A percentile compares a stretch with the other conserved stretches of the same genome.
Conservation (phyloP, 805 yeast genomes). For the Yamadazyma kitorensis region DNA sequence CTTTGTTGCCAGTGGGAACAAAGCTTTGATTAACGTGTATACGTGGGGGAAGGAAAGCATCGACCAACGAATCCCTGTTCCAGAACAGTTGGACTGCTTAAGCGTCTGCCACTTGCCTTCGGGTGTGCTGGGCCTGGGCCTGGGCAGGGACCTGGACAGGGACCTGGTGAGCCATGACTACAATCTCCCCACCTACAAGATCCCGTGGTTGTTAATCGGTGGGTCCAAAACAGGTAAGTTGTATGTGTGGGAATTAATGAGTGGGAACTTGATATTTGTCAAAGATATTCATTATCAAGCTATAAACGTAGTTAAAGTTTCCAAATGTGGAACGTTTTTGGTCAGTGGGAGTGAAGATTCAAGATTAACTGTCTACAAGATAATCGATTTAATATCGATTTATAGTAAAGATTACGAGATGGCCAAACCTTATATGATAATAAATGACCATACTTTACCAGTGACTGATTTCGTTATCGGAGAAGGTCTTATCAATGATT, state of each 20-base stretch:
- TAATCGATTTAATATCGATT: conserved; percentile 52
- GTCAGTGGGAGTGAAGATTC: conserved; percentile 82
- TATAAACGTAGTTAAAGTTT: conserved; percentile 56
- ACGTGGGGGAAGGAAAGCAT: conserved; percentile 67
- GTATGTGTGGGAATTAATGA: conserved; percentile 79
- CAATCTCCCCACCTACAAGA: conserved; percentile 40
- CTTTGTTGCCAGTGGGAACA: conserved; percentile 63
- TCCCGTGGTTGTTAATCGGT: conserved; percentile 68
- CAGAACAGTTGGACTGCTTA: conserved; percentile 69
- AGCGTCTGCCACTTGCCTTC: conserved; percentile 30
- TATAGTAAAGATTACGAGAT: conserved; percentile 23
- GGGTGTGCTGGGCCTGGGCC: too few species aligned
- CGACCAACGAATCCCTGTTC: conserved; percentile 79
- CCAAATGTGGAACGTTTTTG: conserved; percentile 60
- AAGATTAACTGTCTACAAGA: conserved; percentile 71
- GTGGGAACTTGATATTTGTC: conserved; percentile 71
- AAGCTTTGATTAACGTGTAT: conserved; percentile 75
- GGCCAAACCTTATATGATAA: conserved; percentile 54
- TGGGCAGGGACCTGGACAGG: too few species aligned
- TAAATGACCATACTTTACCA: conserved; percentile 61
- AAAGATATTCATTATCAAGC: conserved; percentile 84
- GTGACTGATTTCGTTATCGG: conserved; percentile 46
- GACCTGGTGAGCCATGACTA: conserved; percentile 3
- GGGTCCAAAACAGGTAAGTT: conserved; percentile 75
- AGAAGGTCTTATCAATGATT: conserved; percentile 55